A percentile compares a stretch with the other conserved stretches of the same genome.
Conservation (phyloP, 495 filamentous ascomycete genomes). For the Baudoinia panamericana region DNA sequence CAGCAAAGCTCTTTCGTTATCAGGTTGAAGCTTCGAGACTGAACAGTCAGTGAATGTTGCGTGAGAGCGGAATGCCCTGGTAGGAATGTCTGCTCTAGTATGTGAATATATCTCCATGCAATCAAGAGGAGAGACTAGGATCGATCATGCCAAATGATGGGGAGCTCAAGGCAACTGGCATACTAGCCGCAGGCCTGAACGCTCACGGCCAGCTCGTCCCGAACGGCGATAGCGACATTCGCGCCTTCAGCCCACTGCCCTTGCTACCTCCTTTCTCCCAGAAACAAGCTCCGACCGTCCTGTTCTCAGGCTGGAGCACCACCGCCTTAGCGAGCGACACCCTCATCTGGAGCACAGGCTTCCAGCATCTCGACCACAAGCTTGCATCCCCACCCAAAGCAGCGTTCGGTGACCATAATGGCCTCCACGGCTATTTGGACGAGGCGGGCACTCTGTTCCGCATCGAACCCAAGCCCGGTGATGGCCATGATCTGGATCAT, state of each 20-base stretch:
- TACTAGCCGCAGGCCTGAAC: slow-evolving; percentile 13
- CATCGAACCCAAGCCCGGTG: background rate
- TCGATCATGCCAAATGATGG: background rate
- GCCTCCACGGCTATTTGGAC: slow-evolving; percentile 3
- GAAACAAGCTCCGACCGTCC: background rate
- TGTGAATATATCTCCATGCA: too few species aligned
- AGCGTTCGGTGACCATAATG: slow-evolving; percentile 13
- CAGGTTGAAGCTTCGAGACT: too few species aligned
- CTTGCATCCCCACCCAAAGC: background rate
- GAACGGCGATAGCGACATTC: background rate
- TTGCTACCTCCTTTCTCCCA: too few species aligned
- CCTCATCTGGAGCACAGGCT: slow-evolving; percentile 3
- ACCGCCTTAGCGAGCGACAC: slow-evolving; percentile 1
- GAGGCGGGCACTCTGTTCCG: background rate
- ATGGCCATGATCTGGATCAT: background rate
- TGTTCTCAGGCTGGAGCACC: slow-evolving; percentile 17
- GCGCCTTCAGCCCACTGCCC: background rate
- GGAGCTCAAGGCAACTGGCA: background rate
- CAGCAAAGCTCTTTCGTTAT: too few species aligned
- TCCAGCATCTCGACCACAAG: background rate
- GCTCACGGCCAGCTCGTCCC: slow-evolving; percentile 6
- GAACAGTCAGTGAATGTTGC: too few species aligned
- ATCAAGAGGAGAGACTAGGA: too few species aligned
- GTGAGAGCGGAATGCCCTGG: too few species aligned
- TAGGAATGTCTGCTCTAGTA: too few species aligned